Percentiles rank a stretch among this genome's conserved stretches.
Evolutionary conservation across 2,329 filamentous ascomycete genomes (phyloP).

Genomic region (Allantophomopsis cytisporea): DNA sequence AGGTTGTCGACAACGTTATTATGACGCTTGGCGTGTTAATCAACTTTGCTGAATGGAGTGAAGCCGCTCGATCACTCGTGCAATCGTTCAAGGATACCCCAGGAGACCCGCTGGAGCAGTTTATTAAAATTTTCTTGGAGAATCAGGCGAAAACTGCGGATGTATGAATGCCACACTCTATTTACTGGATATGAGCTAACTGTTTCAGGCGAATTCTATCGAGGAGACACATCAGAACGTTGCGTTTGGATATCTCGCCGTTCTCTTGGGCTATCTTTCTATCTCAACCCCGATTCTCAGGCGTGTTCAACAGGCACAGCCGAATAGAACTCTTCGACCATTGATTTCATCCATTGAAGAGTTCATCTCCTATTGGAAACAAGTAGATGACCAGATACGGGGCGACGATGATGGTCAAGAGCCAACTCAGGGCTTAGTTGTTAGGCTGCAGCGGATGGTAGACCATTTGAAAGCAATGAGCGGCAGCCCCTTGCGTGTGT

Average conservation of each 20-base stretch:
- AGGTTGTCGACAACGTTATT: slow-evolving; percentile 56
- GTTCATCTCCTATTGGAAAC: slow-evolving; percentile 45
- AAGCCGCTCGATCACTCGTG: slow-evolving; percentile 39
- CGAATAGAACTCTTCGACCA: slow-evolving; percentile 28
- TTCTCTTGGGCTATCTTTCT: slow-evolving; percentile 72
- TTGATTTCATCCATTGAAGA: slow-evolving; percentile 45
- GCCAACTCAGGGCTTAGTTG: slow-evolving; percentile 33
- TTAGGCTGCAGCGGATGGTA: slow-evolving; percentile 36
- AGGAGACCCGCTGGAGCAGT: slow-evolving; percentile 35
- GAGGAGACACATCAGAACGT: slow-evolving; percentile 72
- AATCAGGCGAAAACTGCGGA: slow-evolving; percentile 52
- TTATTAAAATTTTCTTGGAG: slow-evolving; percentile 54
- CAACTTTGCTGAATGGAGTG: slow-evolving; percentile 73
- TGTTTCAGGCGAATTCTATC: slow-evolving; percentile 47
- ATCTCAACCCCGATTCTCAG: slow-evolving; percentile 33
- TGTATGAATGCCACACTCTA: slow-evolving; percentile 33
- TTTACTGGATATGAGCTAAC: slow-evolving; percentile 2
- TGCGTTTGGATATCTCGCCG: slow-evolving; percentile 72
- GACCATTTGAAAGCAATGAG: slow-evolving; percentile 21
- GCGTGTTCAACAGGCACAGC: slow-evolving; percentile 27
- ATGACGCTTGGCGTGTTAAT: slow-evolving; percentile 73
- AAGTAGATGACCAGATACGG: slow-evolving; percentile 33
- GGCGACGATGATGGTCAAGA: slow-evolving; percentile 29
- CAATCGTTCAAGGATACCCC: slow-evolving; percentile 22
- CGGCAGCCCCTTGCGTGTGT: not conserved